A percentile compares a stretch with the other conserved stretches of the same genome.
phyloP scores from a whole-genome alignment of 2,329 filamentous ascomycete genomes.

The Diaporthe vaccinii region DNA sequence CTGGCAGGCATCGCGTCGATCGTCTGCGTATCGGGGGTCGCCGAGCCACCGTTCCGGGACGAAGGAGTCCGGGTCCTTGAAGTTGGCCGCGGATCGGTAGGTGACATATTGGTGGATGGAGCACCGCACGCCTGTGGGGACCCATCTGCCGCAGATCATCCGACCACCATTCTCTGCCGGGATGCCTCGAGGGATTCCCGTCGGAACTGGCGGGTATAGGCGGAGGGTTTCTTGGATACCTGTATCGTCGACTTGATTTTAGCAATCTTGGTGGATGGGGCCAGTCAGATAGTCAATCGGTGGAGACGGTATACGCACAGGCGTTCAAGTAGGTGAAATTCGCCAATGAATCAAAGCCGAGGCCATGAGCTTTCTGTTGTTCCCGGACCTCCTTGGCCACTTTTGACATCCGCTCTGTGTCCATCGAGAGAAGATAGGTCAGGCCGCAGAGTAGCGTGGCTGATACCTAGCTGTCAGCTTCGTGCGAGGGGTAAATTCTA shows the following conservation, averaged over 20 bases:
- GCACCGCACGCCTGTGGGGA: slow-evolving; percentile 54
- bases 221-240: slow-evolving; percentile 51
- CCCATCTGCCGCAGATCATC: slow-evolving; percentile 47
- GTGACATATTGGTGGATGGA: slow-evolving; percentile 59
- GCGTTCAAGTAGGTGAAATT: slow-evolving; percentile 31
- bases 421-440: slow-evolving; percentile 25
- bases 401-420: neutral
- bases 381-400: slow-evolving; percentile 21
- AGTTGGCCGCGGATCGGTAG: slow-evolving; percentile 59
- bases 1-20: slow-evolving; percentile 46
- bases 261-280: neutral
- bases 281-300: neutral
- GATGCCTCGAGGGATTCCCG: slow-evolving; percentile 46
- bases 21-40: slow-evolving; percentile 41
- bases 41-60: slow-evolving; percentile 62
- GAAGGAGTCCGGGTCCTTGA: slow-evolving; percentile 59
- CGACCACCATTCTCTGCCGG: slow-evolving; percentile 48
- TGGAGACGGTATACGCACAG: neutral
- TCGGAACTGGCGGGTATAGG: slow-evolving; percentile 50
- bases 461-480: neutral
- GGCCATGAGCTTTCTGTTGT: neutral
- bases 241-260: neutral
- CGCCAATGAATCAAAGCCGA: slow-evolving; percentile 33
- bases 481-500: no score
- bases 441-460: slow-evolving; percentile 31